Percentiles rank a stretch among this genome's conserved stretches.
Conservation (phyloP, 2,329 filamentous ascomycete species). For the Achaetomium macrosporum region DNA sequence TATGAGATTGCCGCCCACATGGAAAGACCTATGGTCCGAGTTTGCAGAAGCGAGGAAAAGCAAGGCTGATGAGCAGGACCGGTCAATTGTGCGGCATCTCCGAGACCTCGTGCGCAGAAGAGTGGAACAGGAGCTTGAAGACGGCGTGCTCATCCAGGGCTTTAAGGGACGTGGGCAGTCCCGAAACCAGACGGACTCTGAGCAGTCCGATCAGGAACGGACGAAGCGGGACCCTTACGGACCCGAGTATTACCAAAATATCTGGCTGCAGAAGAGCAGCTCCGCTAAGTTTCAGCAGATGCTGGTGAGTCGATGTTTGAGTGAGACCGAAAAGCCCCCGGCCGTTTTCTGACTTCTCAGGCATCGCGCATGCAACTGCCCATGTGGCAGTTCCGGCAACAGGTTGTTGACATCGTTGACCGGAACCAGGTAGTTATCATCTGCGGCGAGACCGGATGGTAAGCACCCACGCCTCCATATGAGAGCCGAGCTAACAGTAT, state of each 20-base stretch:
- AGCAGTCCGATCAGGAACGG: constrained; percentile 44
- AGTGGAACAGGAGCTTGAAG: constrained; percentile 62
- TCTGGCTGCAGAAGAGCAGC: constrained; percentile 54
- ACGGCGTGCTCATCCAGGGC: constrained; percentile 69
- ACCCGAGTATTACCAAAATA: constrained; percentile 47
- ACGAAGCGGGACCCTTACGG: constrained; percentile 34
- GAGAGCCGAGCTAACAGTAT: neutral
- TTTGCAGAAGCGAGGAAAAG: constrained; percentile 65
- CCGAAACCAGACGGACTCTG: constrained; percentile 44
- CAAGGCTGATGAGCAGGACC: constrained; percentile 64
- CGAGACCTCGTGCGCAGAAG: constrained; percentile 64
- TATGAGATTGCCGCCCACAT: constrained; percentile 68
- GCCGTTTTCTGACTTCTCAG: constrained; percentile 24
- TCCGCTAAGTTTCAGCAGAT: constrained; percentile 67
- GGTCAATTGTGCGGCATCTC: constrained; percentile 60
- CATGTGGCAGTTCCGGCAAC: constrained; percentile 77
- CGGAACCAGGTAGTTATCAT: constrained; percentile 83
- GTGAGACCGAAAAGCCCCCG: neutral
- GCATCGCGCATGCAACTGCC: constrained; percentile 72
- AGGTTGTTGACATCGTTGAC: constrained; percentile 72
- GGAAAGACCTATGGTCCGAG: constrained; percentile 82
- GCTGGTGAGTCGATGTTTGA: constrained; percentile 53
- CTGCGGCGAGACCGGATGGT: constrained; percentile 92
- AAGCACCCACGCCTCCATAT: constrained; percentile 22
- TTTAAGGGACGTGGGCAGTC: constrained; percentile 57